A percentile compares a stretch with the other conserved stretches of the same genome.
These are phyloP conservation scores for Eimeria necatrix DNA, from an alignment of 169 alveolate genomes.

Conservation along the genomic window DNA sequence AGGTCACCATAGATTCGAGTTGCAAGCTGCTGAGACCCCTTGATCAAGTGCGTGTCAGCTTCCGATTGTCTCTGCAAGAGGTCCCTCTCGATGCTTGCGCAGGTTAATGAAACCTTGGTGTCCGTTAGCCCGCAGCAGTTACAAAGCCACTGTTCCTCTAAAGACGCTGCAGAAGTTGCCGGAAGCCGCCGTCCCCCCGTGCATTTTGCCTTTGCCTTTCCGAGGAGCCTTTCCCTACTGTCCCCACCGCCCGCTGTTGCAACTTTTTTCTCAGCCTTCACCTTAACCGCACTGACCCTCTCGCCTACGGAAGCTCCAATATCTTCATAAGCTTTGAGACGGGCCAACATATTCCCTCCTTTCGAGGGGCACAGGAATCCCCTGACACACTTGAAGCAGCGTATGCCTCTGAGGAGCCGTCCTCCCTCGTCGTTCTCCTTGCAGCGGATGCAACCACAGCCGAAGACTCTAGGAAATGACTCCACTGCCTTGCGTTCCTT, in stretches of 20 bases:
- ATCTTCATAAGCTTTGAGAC: constrained; percentile 79
- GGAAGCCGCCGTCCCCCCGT: neutral
- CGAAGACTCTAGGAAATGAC: constrained; percentile 85
- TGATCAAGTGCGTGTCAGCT: constrained; percentile 85
- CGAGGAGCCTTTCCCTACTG: neutral
- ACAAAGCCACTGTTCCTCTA: constrained; percentile 87
- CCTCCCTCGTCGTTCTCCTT: constrained; percentile 87
- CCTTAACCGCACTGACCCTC: too few species aligned
- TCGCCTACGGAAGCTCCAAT: neutral
- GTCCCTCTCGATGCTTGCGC: constrained; percentile 83
- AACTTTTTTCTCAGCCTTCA: neutral
- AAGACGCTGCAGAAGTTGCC: neutral
- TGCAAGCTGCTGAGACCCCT: constrained; percentile 87
- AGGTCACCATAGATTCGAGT: constrained; percentile 85
- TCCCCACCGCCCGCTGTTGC: neutral
- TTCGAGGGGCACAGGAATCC: constrained; percentile 86
- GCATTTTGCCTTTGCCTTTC: neutral
- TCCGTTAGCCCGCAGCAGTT: constrained; percentile 87
- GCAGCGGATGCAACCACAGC: constrained; percentile 90
- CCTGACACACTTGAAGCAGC: constrained; percentile 87
- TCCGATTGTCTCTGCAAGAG: constrained; percentile 81
- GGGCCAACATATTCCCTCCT: constrained; percentile 70
- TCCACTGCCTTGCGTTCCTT: constrained; percentile 85
- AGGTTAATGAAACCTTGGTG: constrained; percentile 73
- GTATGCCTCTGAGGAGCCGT: constrained; percentile 86